Base-by-base conservation (phyloP, 352 stramenopile genomes). In the Globisporangium spinosum region DNA sequence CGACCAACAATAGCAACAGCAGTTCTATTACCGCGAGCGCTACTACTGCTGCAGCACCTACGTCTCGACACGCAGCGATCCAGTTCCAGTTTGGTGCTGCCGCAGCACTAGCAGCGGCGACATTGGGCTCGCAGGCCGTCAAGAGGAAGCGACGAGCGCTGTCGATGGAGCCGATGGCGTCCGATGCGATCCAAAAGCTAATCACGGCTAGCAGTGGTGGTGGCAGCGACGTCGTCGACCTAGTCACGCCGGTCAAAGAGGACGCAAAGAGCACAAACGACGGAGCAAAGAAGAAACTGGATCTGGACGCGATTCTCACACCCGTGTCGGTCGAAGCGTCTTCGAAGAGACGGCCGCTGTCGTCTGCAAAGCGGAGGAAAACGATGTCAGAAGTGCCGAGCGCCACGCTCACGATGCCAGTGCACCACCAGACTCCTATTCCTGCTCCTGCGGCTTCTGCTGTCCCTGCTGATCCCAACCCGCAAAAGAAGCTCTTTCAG, bases 111-210 rank as follows among this genome's bases (percentile, higher is more conserved):
- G 65, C 65, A 40, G 65, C 65, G 23, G 65, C 65, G 65, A 70
- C 65, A 13, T 55, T 70, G 3, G 54, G 65, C 25, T 55, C 65
- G 8, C 47, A 58, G 10, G 58, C 58, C 13, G 38, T 66, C 34
- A 65, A 60, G 58, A 54, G 77, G 32, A 90, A 92, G 57, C 74
- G 80, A 3, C 68, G 80, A 23, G 82, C 84, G 2, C 47, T 80
- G 20, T 90, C 82, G 4, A 92, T 92, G 84, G 84, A 92, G 58
- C 82, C 84, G 0, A 83, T 84, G 72, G 74, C 80, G 38, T 89
- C 82, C 3, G 79, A 92, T 55, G 72, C 77, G 2, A 92, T 90
- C 25, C 67, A 83, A 47, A 85, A 83, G 58, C 70, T 88, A 32
- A 68, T 91, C 17, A 77, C 74, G 1, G 69, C 59, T 4, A 25